phyloP scores from a whole-genome alignment of 768 basidiomycete species.

The Mycena pura region DNA sequence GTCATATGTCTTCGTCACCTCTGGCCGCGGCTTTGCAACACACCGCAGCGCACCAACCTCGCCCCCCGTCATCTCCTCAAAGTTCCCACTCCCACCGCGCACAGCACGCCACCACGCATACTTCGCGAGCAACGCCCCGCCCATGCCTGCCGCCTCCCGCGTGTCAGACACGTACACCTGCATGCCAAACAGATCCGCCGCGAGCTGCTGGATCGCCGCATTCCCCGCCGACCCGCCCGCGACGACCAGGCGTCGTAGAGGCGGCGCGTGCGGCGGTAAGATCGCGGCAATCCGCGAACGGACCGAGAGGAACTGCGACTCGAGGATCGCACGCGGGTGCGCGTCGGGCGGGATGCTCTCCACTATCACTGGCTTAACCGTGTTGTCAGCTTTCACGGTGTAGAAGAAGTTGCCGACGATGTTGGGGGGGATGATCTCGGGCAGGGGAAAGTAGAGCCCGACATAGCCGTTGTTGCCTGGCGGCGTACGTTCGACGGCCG shows the following conservation, averaged over 20 bases:
- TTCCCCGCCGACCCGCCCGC: conserved; percentile 85
- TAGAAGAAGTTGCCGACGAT: conserved; percentile 76
- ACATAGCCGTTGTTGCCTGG: conserved; percentile 65
- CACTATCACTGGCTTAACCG: conserved; percentile 35
- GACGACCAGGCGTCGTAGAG: conserved; percentile 70
- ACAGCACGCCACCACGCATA: conserved; percentile 71
- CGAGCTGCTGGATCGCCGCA: conserved; percentile 71
- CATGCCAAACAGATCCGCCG: conserved; percentile 81
- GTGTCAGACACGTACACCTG: conserved; percentile 72
- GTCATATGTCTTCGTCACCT: conserved; percentile 57
- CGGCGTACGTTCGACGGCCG: conserved; percentile 59
- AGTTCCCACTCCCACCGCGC: conserved; percentile 52
- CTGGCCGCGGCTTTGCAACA: conserved; percentile 63
- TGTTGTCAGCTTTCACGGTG: conserved; percentile 35
- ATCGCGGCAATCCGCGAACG: conserved; percentile 73
- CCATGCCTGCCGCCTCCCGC: conserved; percentile 75
- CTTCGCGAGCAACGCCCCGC: conserved; percentile 74
- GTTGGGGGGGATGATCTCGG: conserved; percentile 86
- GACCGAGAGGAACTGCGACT: conserved; percentile 87
- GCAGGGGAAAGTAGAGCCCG: conserved; percentile 84
- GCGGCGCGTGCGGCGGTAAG: conserved; percentile 60
- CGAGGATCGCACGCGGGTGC: conserved; percentile 80
- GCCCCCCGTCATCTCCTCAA: conserved; percentile 68
- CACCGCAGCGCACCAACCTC: conserved; percentile 61
- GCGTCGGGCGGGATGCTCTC: conserved; percentile 49